These are phyloP conservation scores for Calonectria multiphialidica DNA, from an alignment of 2,329 filamentous ascomycete genomes.

Conservation along the genomic window DNA sequence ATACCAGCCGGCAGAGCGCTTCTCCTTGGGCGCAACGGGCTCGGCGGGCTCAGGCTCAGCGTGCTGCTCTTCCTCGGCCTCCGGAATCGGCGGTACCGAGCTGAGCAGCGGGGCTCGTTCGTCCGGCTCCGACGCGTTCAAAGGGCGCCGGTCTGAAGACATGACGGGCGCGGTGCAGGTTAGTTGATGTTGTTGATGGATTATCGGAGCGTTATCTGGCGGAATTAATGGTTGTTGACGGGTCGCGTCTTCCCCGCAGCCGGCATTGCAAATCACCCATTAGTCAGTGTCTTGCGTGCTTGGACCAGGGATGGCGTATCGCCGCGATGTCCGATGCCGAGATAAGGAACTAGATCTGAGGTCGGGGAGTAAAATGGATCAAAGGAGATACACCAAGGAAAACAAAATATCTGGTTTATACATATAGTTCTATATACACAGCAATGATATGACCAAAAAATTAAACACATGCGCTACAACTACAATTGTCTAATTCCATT, in stretches of 20 bases:
- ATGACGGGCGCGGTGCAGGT: neutral
- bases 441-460: too few species aligned
- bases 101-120: conserved; percentile 28
- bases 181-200: neutral
- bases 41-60: too few species aligned
- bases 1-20: conserved; percentile 22
- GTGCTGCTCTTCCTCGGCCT: neutral
- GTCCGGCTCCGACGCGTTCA: neutral
- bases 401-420: too few species aligned
- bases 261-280: neutral
- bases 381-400: too few species aligned
- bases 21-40: conserved; percentile 3
- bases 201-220: neutral
- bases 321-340: conserved; percentile 11
- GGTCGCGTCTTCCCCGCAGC: conserved; percentile 7
- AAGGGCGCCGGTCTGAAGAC: conserved; percentile 3
- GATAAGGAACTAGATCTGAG: neutral
- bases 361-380: neutral
- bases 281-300: conserved; percentile 30
- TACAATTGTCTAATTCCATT: too few species aligned
- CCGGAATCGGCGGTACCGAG: neutral
- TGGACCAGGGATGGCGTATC: conserved; percentile 13
- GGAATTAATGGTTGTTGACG: neutral
- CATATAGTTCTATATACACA: too few species aligned
- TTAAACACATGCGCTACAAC: too few species aligned